Evolutionary conservation across 257 asterid genomes (phyloP).

Genomic region (Scutellaria minor): DNA sequence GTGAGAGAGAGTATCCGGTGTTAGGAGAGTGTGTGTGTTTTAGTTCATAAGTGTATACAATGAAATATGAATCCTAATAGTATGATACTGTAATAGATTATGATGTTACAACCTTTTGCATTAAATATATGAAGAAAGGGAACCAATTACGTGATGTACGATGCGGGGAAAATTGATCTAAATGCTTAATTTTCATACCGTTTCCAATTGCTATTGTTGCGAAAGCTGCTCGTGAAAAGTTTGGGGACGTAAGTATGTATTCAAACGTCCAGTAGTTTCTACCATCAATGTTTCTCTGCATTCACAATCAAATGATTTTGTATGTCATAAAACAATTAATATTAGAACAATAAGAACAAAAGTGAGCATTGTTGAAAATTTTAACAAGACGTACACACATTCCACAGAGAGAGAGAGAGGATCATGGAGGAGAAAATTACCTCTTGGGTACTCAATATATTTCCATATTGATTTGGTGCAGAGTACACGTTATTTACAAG

Average conservation of each 20-base stretch:
- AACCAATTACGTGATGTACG: no score
- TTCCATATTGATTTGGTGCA: constrained; percentile 76
- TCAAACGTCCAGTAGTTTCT: constrained; percentile 81
- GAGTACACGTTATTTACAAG: constrained; percentile 68
- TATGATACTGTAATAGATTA: no score
- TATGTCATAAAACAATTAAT: background rate
- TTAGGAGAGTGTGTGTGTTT: no score
- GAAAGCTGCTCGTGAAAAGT: constrained; percentile 81
- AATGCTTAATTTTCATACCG: constrained; percentile 45
- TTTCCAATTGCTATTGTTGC: constrained; percentile 87
- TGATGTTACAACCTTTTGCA: no score
- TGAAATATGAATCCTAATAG: no score
- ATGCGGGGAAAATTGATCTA: no score
- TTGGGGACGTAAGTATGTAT: constrained; percentile 67
- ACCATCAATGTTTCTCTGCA: constrained; percentile 75
- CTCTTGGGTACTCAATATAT: constrained; percentile 73
- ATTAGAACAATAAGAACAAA: background rate
- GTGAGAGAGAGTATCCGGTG: no score
- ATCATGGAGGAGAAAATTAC: constrained; percentile 39
- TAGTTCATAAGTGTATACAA: no score
- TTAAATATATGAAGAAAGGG: no score
- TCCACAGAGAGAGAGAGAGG: background rate
- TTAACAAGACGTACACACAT: background rate
- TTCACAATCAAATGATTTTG: background rate
- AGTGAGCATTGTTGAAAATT: background rate